These are phyloP conservation scores for Pseudocercospora fijiensis DNA, from an alignment of 2,329 filamentous ascomycete species.

Conservation along the genomic window DNA sequence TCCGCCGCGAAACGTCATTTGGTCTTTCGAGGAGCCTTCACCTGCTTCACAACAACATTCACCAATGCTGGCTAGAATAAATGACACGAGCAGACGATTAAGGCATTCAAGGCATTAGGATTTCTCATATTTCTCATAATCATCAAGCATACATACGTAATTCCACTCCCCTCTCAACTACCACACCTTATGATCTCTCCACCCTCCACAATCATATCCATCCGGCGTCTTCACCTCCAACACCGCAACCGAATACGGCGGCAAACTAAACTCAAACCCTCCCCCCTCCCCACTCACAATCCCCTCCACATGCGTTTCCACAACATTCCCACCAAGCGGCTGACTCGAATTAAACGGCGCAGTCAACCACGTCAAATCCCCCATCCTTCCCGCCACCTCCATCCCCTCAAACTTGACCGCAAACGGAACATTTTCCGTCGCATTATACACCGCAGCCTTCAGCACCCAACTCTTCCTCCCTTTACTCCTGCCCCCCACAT, in stretches of 20 bases:
- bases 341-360: constrained; percentile 35
- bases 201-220: constrained; percentile 8
- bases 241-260: constrained; percentile 57
- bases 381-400: constrained; percentile 31
- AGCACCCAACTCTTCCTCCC: constrained; percentile 42
- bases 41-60: too few relatives aligned
- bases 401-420: constrained; percentile 41
- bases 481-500: constrained; percentile 45
- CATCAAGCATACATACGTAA: too few relatives aligned
- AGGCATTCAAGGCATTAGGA: too few relatives aligned
- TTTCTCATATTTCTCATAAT: too few relatives aligned
- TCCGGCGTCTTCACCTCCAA: constrained; percentile 41
- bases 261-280: constrained; percentile 54
- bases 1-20: too few relatives aligned
- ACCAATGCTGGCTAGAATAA: too few relatives aligned
- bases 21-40: too few relatives aligned
- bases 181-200: constrained; percentile 12
- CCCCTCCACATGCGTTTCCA: constrained; percentile 43
- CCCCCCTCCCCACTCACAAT: constrained; percentile 50
- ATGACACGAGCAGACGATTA: too few relatives aligned
- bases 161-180: background rate
- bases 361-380: constrained; percentile 46
- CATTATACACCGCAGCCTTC: constrained; percentile 52
- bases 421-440: constrained; percentile 41
- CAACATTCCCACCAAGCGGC: constrained; percentile 49